Conservation (phyloP, 2,329 filamentous ascomycete species). For the Calonectria hawksworthii region DNA sequence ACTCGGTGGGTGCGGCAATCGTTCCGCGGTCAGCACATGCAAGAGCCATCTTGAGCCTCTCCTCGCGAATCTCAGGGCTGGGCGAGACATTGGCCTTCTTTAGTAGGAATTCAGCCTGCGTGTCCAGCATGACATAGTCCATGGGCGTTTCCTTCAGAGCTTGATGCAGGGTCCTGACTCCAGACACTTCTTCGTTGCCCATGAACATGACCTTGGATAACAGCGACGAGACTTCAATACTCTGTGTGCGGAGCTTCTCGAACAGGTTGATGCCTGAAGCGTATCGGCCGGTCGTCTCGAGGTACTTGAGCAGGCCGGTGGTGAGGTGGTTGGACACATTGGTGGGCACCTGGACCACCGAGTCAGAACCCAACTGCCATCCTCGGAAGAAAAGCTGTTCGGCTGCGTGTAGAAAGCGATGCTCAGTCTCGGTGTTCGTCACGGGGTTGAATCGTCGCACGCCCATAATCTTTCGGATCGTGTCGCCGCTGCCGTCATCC, state of each 20-base stretch:
- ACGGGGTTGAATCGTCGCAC: constrained; percentile 97
- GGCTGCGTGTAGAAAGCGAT: constrained; percentile 93
- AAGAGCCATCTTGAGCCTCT: constrained; percentile 86
- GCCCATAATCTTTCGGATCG: constrained; percentile 97
- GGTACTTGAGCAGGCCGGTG: constrained; percentile 93
- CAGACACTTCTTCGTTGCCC: constrained; percentile 97
- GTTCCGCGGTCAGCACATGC: constrained; percentile 96
- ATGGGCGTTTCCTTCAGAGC: constrained; percentile 93
- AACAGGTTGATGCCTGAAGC: constrained; percentile 97
- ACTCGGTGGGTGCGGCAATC: constrained; percentile 95
- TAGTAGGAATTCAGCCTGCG: constrained; percentile 92
- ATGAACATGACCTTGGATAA: constrained; percentile 92
- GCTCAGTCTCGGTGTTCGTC: constrained; percentile 97
- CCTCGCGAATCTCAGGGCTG: constrained; percentile 69
- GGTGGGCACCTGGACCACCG: constrained; percentile 96
- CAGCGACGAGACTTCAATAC: constrained; percentile 93
- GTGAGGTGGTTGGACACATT: constrained; percentile 96
- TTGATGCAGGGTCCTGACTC: constrained; percentile 88
- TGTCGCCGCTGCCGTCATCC: constrained; percentile 93
- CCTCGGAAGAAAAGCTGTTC: constrained; percentile 96
- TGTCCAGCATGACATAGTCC: constrained; percentile 97
- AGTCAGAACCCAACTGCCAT: constrained; percentile 96
- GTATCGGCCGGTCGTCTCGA: constrained; percentile 94
- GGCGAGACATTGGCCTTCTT: constrained; percentile 78
- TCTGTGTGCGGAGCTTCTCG: constrained; percentile 91